Base-by-base conservation (phyloP, 768 basidiomycete genomes). In the Chiua virens region DNA sequence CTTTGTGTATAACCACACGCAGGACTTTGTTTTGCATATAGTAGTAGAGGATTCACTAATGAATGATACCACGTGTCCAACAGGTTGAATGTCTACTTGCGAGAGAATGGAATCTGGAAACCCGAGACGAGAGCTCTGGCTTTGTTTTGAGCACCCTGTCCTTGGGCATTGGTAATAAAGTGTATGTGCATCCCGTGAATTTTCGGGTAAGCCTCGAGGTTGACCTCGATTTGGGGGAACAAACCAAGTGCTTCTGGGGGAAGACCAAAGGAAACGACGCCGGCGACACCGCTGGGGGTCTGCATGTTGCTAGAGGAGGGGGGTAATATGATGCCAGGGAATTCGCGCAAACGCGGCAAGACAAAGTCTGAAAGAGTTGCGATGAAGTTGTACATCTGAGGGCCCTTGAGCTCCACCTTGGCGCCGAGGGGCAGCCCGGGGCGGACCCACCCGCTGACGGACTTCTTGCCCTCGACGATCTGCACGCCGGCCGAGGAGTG, bases 191-290 rank as follows among this genome's bases (percentile, higher is more conserved):
- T 91, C 18, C 96, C 96, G 62, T 86, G 87, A 41, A 82, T 66
- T 57, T 81, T 82, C 6, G 93, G 92, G 66, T 98, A 99, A 25
- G 89, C 72, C 63, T 98, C 95, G 38, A 88, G 70, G 67, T 97
- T 97, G 69, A 93, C 86, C 73, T 98, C 96, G 50, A 98, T 88
- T 72, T 96, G 91, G 1, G 96, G 96, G 76, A 98, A 99, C 60
- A 95, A 79, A 8, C 79, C 84, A 80, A 99, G 87, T 1, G 95
- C 92, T 5, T 75, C 71, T 1, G 92, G 85, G 0, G 88, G 83
- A 4, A 99, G 76, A 42, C 96, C 96, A 60, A 98, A 86, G 3
- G 86, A 83, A 45, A 98, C 89, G 18, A 96, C 92, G 45, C 97
- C 95, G 0, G 88, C 79, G 2, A 91, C 89, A 1, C 86, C 83